phyloP scores from a whole-genome alignment of 345 rosid species.

The Eucalyptus sp. region DNA sequence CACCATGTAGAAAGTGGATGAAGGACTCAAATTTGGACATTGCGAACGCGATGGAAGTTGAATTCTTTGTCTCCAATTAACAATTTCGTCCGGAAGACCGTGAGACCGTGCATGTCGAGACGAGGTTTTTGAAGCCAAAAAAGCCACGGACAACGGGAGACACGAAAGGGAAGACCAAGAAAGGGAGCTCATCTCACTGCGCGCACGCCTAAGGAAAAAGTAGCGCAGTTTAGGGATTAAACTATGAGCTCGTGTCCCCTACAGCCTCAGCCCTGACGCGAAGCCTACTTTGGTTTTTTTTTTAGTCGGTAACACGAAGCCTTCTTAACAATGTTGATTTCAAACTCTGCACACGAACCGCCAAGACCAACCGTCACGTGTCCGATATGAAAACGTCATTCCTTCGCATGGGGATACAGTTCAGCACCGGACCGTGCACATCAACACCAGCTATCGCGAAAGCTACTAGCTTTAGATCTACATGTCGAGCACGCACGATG shows the following conservation, averaged over 20 bases:
- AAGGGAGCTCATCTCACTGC: background rate
- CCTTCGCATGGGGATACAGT: background rate
- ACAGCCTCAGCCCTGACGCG: background rate
- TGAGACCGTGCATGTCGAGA: background rate
- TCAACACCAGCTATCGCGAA: background rate
- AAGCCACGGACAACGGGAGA: background rate
- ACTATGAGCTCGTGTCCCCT: background rate
- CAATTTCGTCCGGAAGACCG: background rate
- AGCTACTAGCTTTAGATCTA: background rate
- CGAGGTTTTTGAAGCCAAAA: background rate
- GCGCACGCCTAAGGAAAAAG: background rate
- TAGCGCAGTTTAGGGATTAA: background rate
- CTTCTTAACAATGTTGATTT: background rate
- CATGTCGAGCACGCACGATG: background rate
- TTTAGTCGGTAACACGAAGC: too few species aligned
- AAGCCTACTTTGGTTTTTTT: background rate
- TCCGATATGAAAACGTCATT: background rate
- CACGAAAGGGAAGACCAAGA: background rate
- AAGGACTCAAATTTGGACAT: background rate
- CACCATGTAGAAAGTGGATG: background rate
- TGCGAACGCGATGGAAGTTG: background rate
- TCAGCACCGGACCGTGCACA: background rate
- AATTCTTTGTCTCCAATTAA: background rate
- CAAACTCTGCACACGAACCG: background rate
- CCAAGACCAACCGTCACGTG: background rate